Percentiles rank a stretch among this genome's conserved stretches.
Evolutionary conservation across 2,329 filamentous ascomycete species (phyloP).

Genomic region (Pezicula rhizophila): DNA sequence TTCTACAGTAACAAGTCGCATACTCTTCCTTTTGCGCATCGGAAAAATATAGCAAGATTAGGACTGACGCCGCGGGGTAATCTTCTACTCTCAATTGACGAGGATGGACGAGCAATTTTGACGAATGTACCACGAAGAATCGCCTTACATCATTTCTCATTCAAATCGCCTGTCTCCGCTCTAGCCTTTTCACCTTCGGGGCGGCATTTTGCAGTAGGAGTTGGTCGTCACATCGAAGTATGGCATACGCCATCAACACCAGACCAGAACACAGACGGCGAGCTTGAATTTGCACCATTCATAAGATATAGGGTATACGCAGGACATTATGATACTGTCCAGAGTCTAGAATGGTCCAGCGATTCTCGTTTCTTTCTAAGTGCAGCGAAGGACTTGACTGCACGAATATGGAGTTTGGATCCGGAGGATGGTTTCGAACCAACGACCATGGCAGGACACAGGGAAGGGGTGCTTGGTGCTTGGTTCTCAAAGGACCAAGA

Average conservation of each 20-base stretch:
- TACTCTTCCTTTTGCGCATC: slow-evolving; percentile 84
- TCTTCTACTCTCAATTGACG: slow-evolving; percentile 85
- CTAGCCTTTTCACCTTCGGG: slow-evolving; percentile 89
- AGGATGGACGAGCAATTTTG: slow-evolving; percentile 88
- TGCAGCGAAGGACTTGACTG: slow-evolving; percentile 85
- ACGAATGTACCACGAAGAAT: slow-evolving; percentile 85
- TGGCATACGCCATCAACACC: slow-evolving; percentile 94
- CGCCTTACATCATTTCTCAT: slow-evolving; percentile 91
- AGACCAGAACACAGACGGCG: slow-evolving; percentile 69
- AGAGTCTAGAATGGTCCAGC: slow-evolving; percentile 87
- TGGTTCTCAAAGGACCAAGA: slow-evolving; percentile 96
- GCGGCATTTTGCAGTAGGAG: slow-evolving; percentile 79
- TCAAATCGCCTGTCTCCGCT: slow-evolving; percentile 74
- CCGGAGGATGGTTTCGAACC: slow-evolving; percentile 82
- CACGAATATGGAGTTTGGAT: slow-evolving; percentile 90
- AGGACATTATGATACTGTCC: slow-evolving; percentile 83
- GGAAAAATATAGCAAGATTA: slow-evolving; percentile 84
- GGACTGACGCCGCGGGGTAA: slow-evolving; percentile 88
- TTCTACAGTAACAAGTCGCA: slow-evolving; percentile 70
- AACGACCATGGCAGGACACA: slow-evolving; percentile 84
- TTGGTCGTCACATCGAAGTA: slow-evolving; percentile 84
- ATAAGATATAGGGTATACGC: slow-evolving; percentile 79
- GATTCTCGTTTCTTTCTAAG: slow-evolving; percentile 95
- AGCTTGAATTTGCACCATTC: slow-evolving; percentile 92
- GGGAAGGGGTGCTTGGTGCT: slow-evolving; percentile 85